Base-by-base conservation (phyloP, 768 basidiomycete species). In the Cystofilobasidium capitatum region DNA sequence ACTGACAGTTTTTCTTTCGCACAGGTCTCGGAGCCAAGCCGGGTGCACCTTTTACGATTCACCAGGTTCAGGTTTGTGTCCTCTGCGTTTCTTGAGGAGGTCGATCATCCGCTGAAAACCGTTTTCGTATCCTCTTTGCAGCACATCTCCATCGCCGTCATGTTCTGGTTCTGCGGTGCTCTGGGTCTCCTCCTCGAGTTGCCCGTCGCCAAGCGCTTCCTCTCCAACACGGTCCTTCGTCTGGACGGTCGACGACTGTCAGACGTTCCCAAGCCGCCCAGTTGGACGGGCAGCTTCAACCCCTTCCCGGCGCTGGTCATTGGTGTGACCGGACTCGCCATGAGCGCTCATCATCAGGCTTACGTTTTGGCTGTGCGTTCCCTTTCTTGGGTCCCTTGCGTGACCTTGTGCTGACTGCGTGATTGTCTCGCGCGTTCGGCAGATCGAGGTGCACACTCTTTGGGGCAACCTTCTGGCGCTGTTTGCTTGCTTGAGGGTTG, bases 111-210 rank as follows among this genome's bases (percentile, higher is more conserved):
- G 49, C 9, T 13, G 13, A 51, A 14, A 51, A 51, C 9, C 49
- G 17, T 13, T 13, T 24, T 51, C 49, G 9, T 51, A 24, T 24
- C 17, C 17, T 51, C 9, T 24, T 51, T 24, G 49, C 91, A 98
- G 73, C 94, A 97, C 73, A 93, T 94, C 64, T 83, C 87, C 64
- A 96, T 98, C 71, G 93, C 93, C 17, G 71, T 79, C 60, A 77
- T 72, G 89, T 96, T 92, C 77, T 93, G 89, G 85, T 93, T 91
- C 73, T 91, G 89, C 29, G 93, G 94, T 14, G 81, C 89, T 9
- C 75, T 91, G 2, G 92, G 91, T 31, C 88, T 96, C 84, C 85
- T 85, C 3, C 83, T 98, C 69, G 94, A 98, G 78, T 88, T 88
- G 12, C 85, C 82, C 71, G 79, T 77, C 17, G 76, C 92, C 26